phyloP scores from a whole-genome alignment of 2,329 filamentous ascomycete species.

The Chaetomium sp. region DNA sequence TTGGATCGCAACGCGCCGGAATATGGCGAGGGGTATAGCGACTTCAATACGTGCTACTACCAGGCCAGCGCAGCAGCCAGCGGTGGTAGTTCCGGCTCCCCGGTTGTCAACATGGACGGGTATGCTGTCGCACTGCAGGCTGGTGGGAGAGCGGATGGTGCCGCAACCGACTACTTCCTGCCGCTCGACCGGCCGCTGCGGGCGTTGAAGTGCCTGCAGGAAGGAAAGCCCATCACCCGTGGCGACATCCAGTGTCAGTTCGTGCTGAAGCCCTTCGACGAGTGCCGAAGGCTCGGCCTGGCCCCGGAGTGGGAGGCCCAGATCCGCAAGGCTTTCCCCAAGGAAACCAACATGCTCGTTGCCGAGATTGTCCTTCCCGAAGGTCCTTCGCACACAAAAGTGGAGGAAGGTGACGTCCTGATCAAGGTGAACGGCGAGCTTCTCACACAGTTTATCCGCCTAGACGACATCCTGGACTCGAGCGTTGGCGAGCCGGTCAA shows the following conservation, averaged over 20 bases:
- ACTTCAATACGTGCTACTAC: constrained; percentile 96
- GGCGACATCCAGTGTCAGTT: constrained; percentile 99
- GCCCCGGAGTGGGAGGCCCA: constrained; percentile 83
- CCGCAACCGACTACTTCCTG: constrained; percentile 96
- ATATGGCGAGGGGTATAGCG: constrained; percentile 96
- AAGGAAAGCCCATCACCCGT: constrained; percentile 73
- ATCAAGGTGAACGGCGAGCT: constrained; percentile 92
- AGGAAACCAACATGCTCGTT: constrained; percentile 95
- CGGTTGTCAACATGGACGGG: constrained; percentile 93
- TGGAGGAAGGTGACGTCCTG: constrained; percentile 92
- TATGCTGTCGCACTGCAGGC: constrained; percentile 91
- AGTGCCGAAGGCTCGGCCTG: constrained; percentile 86
- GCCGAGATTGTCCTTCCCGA: constrained; percentile 92
- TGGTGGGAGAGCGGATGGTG: constrained; percentile 89
- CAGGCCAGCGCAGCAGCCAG: constrained; percentile 96
- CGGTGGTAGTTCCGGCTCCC: constrained; percentile 96
- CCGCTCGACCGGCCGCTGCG: constrained; percentile 88
- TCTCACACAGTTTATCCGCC: constrained; percentile 85
- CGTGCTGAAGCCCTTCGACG: constrained; percentile 95
- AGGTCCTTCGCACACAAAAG: constrained; percentile 81
- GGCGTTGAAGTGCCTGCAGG: constrained; percentile 82
- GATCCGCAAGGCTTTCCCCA: constrained; percentile 80
- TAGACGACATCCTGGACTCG: constrained; percentile 90
- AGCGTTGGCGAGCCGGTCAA: constrained; percentile 78
- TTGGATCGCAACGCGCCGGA: constrained; percentile 96